A percentile compares a stretch with the other conserved stretches of the same genome.
Conservation (phyloP, 352 stramenopile genomes). For the Globisporangium viniferum region DNA sequence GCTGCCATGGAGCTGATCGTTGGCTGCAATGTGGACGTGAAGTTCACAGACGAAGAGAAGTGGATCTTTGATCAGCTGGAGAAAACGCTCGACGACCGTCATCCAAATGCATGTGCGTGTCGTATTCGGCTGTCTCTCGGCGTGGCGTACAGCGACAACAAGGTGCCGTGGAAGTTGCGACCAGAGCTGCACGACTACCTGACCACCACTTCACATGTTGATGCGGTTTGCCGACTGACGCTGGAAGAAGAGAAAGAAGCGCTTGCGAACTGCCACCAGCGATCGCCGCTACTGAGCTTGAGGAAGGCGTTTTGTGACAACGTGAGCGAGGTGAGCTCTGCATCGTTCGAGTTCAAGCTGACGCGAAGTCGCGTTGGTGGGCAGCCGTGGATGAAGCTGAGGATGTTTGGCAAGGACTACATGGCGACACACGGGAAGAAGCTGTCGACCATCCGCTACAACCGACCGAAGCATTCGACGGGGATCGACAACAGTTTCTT, state of each 20-base stretch:
- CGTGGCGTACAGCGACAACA: conserved; percentile 90
- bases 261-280: conserved; percentile 68
- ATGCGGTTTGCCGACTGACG: conserved; percentile 91
- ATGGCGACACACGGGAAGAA: conserved; percentile 75
- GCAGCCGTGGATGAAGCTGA: conserved; percentile 83
- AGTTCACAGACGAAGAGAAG: conserved; percentile 94
- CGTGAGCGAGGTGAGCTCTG: conserved; percentile 20
- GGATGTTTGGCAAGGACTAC: conserved; percentile 73
- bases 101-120: conserved; percentile 95
- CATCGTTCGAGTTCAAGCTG: conserved; percentile 58
- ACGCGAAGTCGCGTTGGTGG: conserved; percentile 71
- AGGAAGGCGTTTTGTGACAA: conserved; percentile 73
- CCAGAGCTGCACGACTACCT: conserved; percentile 88
- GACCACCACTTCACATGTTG: conserved; percentile 87
- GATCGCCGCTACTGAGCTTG: conserved; percentile 59
- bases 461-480: conserved; percentile 61
- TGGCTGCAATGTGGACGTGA: conserved; percentile 95
- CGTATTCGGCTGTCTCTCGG: conserved; percentile 87
- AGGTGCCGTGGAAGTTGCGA: conserved; percentile 86
- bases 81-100: conserved; percentile 93
- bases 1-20: conserved; percentile 96
- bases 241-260: conserved; percentile 94
- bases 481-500: conserved; percentile 60
- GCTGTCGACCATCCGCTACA: conserved; percentile 80
- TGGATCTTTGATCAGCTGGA: conserved; percentile 97